A percentile compares a stretch with the other conserved stretches of the same genome.
Conservation (phyloP, 2,329 filamentous ascomycete species). For the Cadophora sp. region DNA sequence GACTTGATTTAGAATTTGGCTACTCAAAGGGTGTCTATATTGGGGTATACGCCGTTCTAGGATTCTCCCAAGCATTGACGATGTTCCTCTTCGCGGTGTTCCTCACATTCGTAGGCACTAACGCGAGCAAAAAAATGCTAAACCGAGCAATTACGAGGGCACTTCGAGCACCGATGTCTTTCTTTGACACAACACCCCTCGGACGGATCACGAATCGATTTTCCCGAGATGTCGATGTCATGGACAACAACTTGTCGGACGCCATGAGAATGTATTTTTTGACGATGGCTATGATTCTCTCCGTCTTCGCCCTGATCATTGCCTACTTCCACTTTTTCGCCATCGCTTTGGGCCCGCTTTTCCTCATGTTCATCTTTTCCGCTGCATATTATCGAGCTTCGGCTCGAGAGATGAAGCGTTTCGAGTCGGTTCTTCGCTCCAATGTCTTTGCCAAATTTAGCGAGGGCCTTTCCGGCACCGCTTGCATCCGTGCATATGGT, state of each 20-base stretch:
- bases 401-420: conserved; percentile 91
- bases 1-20: conserved; percentile 58
- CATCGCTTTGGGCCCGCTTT: conserved; percentile 71
- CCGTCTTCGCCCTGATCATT: conserved; percentile 89
- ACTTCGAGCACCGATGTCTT: conserved; percentile 78
- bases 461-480: conserved; percentile 83
- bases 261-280: conserved; percentile 92
- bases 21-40: conserved; percentile 75
- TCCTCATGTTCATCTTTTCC: conserved; percentile 80
- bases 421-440: conserved; percentile 88
- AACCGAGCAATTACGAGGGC: conserved; percentile 80
- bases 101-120: conserved; percentile 81
- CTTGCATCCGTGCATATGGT: conserved; percentile 90
- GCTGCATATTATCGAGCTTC: conserved; percentile 89
- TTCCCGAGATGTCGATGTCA: conserved; percentile 92
- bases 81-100: conserved; percentile 83
- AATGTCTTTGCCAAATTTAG: conserved; percentile 89
- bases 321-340: conserved; percentile 87
- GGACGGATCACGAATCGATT: conserved; percentile 97
- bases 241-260: conserved; percentile 92
- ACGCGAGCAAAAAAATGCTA: conserved; percentile 82
- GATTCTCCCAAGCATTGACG: conserved; percentile 71
- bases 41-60: conserved; percentile 74
- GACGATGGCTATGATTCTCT: conserved; percentile 80
- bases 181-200: conserved; percentile 96